A percentile compares a stretch with the other conserved stretches of the same genome.
phyloP scores from a whole-genome alignment of 2,329 filamentous ascomycete genomes.

The Phyllosticta citriasiana region DNA sequence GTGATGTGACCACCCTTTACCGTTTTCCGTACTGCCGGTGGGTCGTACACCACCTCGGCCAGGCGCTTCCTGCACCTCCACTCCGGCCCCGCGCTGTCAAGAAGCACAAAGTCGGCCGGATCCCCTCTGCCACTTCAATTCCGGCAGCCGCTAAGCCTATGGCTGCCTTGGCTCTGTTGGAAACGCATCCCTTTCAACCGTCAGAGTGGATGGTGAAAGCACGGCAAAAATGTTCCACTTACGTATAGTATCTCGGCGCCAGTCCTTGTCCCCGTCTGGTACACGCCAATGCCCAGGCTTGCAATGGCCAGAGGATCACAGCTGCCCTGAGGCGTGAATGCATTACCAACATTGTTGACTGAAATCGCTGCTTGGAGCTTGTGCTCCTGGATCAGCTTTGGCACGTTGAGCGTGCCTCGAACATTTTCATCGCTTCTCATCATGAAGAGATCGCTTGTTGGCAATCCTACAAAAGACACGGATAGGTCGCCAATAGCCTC shows the following conservation, averaged over 20 bases:
- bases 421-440: slow-evolving; percentile 42
- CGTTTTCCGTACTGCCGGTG: slow-evolving; percentile 15
- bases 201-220: slow-evolving; percentile 11
- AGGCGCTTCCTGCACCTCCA: slow-evolving; percentile 35
- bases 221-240: slow-evolving; percentile 20
- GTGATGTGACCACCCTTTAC: slow-evolving; percentile 14
- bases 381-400: slow-evolving; percentile 49
- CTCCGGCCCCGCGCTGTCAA: slow-evolving; percentile 24
- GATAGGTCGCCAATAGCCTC: slow-evolving; percentile 44
- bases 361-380: slow-evolving; percentile 51
- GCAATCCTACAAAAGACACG: slow-evolving; percentile 57
- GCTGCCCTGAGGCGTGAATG: slow-evolving; percentile 60
- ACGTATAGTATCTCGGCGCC: slow-evolving; percentile 52
- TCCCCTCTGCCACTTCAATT: slow-evolving; percentile 25
- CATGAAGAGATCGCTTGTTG: slow-evolving; percentile 64
- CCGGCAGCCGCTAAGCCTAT: slow-evolving; percentile 29
- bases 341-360: slow-evolving; percentile 65
- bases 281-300: slow-evolving; percentile 53
- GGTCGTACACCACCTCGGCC: slow-evolving; percentile 37
- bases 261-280: slow-evolving; percentile 52
- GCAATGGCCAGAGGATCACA: slow-evolving; percentile 57
- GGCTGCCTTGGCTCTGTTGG: slow-evolving; percentile 30
- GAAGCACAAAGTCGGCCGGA: slow-evolving; percentile 34
- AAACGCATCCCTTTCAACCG: slow-evolving; percentile 37
- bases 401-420: slow-evolving; percentile 53